These are phyloP conservation scores for Coemansia sp. DNA, from an alignment of 192 early-diverging fungal species.

Conservation along the genomic window DNA sequence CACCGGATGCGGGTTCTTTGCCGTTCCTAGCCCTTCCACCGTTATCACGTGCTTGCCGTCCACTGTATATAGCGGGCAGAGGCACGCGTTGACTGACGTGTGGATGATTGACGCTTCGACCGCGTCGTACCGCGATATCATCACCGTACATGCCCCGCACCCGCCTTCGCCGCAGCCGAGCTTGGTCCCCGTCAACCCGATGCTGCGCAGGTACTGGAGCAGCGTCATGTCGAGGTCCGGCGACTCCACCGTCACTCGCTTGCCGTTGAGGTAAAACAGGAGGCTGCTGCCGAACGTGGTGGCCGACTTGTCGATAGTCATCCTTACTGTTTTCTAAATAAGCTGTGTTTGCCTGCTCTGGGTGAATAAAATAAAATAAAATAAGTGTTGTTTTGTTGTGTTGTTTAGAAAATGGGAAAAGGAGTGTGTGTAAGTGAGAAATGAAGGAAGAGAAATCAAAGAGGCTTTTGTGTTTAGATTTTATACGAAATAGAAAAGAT, in stretches of 20 bases:
- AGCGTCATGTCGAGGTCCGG: constrained; percentile 68
- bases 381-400: not conserved
- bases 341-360: too few relatives aligned
- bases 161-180: constrained; percentile 82
- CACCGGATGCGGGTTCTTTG: constrained; percentile 70
- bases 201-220: constrained; percentile 66
- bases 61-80: constrained; percentile 70
- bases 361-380: too few relatives aligned
- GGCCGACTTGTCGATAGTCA: too few relatives aligned
- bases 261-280: constrained; percentile 66
- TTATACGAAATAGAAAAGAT: too few relatives aligned
- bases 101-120: constrained; percentile 50
- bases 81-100: constrained; percentile 66
- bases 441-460: too few relatives aligned
- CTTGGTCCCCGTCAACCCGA: constrained; percentile 75
- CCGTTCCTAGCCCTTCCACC: constrained; percentile 75
- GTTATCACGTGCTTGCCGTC: constrained; percentile 85
- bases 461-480: too few relatives aligned
- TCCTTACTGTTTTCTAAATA: too few relatives aligned
- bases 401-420: not conserved
- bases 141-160: constrained; percentile 81
- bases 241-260: constrained; percentile 55
- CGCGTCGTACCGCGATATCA: constrained; percentile 65
- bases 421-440: too few relatives aligned
- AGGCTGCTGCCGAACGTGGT: constrained; percentile 16